These are phyloP conservation scores for Brassica cretica DNA, from an alignment of 345 rosid genomes.

Conservation along the genomic window DNA sequence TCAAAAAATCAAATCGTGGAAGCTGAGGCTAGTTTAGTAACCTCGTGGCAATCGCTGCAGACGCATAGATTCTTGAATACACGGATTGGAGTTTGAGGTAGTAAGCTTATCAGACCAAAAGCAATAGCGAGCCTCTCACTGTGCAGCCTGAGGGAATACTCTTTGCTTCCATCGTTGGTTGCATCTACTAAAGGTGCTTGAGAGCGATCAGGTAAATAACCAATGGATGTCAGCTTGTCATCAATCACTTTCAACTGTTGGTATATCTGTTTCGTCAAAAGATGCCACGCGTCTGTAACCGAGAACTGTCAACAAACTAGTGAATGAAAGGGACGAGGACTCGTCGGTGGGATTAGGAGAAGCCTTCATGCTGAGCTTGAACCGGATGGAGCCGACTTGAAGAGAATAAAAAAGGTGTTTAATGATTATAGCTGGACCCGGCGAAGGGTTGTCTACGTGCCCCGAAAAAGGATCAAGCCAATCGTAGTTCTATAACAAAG, in stretches of 20 bases:
- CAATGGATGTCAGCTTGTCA: constrained; percentile 45
- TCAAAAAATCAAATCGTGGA: too few species aligned
- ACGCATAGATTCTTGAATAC: constrained; percentile 77
- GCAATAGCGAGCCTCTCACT: constrained; percentile 90
- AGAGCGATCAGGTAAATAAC: constrained; percentile 56
- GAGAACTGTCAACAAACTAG: too few species aligned
- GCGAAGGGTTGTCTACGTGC: too few species aligned
- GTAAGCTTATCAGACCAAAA: constrained; percentile 64
- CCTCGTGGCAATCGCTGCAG: constrained; percentile 73
- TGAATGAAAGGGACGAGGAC: too few species aligned
- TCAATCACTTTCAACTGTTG: constrained; percentile 53
- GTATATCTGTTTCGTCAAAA: constrained; percentile 58
- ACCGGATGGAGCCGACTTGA: too few species aligned
- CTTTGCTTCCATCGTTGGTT: constrained; percentile 42
- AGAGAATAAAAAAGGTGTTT: too few species aligned
- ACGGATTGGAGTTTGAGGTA: constrained; percentile 61
- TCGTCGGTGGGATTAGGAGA: too few species aligned
- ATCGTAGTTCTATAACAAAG: too few species aligned
- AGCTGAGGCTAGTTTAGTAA: constrained; percentile 39
- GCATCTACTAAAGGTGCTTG: constrained; percentile 64
- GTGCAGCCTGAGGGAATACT: constrained; percentile 57
- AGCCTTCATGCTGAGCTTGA: too few species aligned
- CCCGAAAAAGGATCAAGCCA: too few species aligned
- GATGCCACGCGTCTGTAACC: constrained; percentile 42
- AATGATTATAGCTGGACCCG: too few species aligned